Percentiles rank a stretch among this genome's conserved stretches.
Conservation (phyloP, 192 early-diverging fungal genomes). For the Coemansia sp. region DNA sequence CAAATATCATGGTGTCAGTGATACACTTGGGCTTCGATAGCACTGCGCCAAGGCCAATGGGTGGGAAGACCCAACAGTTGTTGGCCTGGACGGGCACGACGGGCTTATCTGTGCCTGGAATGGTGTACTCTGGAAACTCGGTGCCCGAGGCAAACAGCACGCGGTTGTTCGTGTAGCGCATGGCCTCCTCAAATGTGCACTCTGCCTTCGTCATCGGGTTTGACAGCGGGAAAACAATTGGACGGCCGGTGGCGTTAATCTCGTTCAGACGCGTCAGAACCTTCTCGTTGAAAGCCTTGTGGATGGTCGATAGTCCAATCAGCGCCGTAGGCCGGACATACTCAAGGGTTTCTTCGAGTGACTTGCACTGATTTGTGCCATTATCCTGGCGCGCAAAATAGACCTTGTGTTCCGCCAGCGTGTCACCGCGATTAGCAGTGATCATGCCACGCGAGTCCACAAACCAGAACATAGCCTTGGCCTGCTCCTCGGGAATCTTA, state of each 20-base stretch:
- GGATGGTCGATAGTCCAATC: constrained; percentile 81
- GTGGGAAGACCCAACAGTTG: constrained; percentile 98
- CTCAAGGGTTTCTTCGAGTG: constrained; percentile 73
- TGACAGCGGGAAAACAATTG: constrained; percentile 89
- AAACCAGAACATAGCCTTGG: constrained; percentile 67
- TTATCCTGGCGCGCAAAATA: constrained; percentile 90
- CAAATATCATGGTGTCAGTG: constrained; percentile 81
- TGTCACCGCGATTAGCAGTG: constrained; percentile 85
- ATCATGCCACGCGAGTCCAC: constrained; percentile 92
- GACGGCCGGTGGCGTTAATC: constrained; percentile 60
- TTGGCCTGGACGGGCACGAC: constrained; percentile 82
- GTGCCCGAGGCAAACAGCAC: constrained; percentile 97
- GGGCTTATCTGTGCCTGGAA: constrained; percentile 53
- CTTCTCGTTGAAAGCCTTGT: constrained; percentile 73
- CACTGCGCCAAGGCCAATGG: constrained; percentile 84
- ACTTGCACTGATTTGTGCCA: constrained; percentile 70
- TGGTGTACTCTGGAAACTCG: constrained; percentile 78
- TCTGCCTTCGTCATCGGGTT: constrained; percentile 90
- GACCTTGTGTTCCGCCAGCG: constrained; percentile 75
- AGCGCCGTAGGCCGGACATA: constrained; percentile 86
- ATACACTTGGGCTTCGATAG: constrained; percentile 68
- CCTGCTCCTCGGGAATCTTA: constrained; percentile 67
- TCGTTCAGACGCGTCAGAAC: constrained; percentile 74
- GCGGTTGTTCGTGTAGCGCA: constrained; percentile 77
- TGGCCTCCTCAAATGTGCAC: constrained; percentile 92